Conservation (phyloP, 192 early-diverging fungal genomes). For the Backusella parvicylindrica region DNA sequence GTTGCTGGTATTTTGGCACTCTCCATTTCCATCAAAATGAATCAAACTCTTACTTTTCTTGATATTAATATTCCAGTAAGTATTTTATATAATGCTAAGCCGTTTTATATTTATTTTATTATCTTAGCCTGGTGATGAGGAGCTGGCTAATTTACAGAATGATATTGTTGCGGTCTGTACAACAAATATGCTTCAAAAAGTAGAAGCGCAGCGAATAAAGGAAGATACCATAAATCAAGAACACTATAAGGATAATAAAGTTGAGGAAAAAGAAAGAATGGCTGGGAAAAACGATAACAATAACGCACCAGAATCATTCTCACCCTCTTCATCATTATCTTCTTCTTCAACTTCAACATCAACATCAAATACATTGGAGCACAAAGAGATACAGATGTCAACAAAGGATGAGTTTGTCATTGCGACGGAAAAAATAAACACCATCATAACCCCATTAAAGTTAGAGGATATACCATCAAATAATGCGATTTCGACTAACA, state of each 20-base stretch:
- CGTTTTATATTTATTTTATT: not conserved
- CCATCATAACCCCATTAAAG: not conserved
- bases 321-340: not conserved
- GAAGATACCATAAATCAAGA: not conserved
- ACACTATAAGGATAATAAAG: not conserved
- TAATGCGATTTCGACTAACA: not conserved
- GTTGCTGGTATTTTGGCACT: constrained; percentile 84
- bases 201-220: constrained; percentile 7
- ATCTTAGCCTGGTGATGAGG: constrained; percentile 24
- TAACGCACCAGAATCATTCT: not conserved
- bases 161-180: constrained; percentile 39
- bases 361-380: not conserved
- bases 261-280: not conserved
- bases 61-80: constrained; percentile 52
- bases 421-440: not conserved
- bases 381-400: not conserved
- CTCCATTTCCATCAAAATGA: constrained; percentile 75
- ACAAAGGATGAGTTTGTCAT: not conserved
- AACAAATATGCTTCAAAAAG: constrained; percentile 23
- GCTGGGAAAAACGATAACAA: not conserved
- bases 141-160: constrained; percentile 31
- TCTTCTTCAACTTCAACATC: not conserved
- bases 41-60: constrained; percentile 57
- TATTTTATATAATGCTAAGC: constrained; percentile 14
- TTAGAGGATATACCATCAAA: not conserved